Conservation (phyloP, 2,329 filamentous ascomycete species). For the Alternaria sp. region DNA sequence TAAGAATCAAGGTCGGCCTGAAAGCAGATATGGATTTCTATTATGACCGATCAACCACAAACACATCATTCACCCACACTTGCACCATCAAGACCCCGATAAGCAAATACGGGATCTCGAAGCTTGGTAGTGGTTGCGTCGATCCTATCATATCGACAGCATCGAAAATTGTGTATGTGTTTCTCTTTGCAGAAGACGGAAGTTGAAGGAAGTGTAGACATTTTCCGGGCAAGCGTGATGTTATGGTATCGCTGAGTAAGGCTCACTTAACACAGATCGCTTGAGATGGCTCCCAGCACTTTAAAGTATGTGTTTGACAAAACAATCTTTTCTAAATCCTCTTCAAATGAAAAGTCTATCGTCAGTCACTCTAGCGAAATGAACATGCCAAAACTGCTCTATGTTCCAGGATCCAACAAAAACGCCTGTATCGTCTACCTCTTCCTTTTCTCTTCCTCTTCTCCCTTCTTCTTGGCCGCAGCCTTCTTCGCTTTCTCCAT, state of each 20-base stretch:
- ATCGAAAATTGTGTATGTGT: not conserved
- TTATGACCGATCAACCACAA: too few relatives aligned
- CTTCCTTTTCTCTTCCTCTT: conserved; percentile 25
- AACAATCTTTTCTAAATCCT: not conserved
- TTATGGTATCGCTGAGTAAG: not conserved
- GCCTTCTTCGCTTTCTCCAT: conserved; percentile 86
- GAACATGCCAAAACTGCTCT: not conserved
- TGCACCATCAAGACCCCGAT: too few relatives aligned
- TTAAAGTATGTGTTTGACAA: not conserved
- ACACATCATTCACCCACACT: too few relatives aligned
- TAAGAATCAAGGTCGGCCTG: too few relatives aligned
- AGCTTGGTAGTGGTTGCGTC: not conserved
- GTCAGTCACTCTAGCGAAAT: not conserved
- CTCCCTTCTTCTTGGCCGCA: conserved; percentile 60
- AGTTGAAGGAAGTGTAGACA: too few relatives aligned
- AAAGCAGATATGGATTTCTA: too few relatives aligned
- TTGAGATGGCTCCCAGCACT: not conserved
- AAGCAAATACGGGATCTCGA: too few relatives aligned
- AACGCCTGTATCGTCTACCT: not conserved
- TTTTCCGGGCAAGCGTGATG: too few relatives aligned
- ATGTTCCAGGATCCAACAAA: not conserved
- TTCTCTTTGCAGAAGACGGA: too few relatives aligned
- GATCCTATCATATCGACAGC: not conserved
- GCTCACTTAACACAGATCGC: not conserved
- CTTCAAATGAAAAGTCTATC: not conserved